Conservation (phyloP, 1,139 yeast species). For the Geotrichum armillariae region DNA sequence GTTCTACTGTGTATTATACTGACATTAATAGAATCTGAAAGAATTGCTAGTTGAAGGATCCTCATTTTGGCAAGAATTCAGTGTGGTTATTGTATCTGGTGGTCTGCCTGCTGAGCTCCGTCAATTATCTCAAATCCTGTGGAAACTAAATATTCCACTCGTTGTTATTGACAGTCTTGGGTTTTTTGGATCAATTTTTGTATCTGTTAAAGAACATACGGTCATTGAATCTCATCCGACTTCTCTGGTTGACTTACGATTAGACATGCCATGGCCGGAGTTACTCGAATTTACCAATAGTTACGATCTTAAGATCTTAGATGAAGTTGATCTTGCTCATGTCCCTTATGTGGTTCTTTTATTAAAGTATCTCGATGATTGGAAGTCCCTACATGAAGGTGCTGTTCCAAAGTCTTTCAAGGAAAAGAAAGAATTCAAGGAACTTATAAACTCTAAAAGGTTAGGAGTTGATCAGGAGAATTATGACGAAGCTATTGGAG, state of each 20-base stretch:
- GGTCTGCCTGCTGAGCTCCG: conserved; percentile 28
- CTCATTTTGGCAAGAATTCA: conserved; percentile 51
- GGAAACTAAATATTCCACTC: conserved; percentile 53
- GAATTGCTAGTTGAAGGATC: conserved; percentile 15
- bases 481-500: conserved; percentile 66
- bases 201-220: conserved; percentile 57
- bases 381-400: conserved; percentile 43
- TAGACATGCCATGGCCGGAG: conserved; percentile 77
- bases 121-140: conserved; percentile 43
- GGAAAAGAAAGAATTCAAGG: conserved; percentile 53
- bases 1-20: not conserved
- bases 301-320: conserved; percentile 49
- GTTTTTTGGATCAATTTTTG: conserved; percentile 63
- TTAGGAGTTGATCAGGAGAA: conserved; percentile 51
- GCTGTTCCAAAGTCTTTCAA: conserved; percentile 46
- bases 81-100: conserved; percentile 53
- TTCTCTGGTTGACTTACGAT: conserved; percentile 63
- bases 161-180: conserved; percentile 57
- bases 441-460: conserved; percentile 41
- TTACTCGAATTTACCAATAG: conserved; percentile 53
- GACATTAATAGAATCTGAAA: conserved; percentile 9
- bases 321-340: conserved; percentile 59
- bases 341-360: conserved; percentile 74
- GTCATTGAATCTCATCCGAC: conserved; percentile 78
- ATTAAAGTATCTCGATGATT: conserved; percentile 53